Base-by-base conservation (phyloP, 176 grass and related monocot genomes). In the Alloteropsis semialata region DNA sequence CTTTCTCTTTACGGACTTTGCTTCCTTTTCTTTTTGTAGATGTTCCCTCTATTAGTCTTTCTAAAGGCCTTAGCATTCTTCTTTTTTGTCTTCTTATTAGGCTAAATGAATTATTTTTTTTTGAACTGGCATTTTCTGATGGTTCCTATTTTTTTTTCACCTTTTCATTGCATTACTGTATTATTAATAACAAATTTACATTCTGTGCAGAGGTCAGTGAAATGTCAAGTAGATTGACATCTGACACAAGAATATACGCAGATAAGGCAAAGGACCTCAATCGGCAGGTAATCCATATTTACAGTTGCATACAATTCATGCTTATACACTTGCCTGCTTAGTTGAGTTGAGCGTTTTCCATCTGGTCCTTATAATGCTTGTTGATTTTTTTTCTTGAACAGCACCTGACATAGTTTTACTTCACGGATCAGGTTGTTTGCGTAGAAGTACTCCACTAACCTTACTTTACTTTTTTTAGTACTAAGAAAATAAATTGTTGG, bases 241-340 rank as follows among this genome's bases (percentile, higher is more conserved):
- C 89, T 84, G 94, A 97, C 79, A 94, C 94, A 15, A 90, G 91
- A 84, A 80, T 97, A 37, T 97, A 97, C 38, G 94, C 94, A 67
- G 83, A 97, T 59, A 97, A 97, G 85, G 94, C 92, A n/a, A 97
- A 94, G 90, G 92, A 97, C 74, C 85, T 97, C 75, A 94, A 97
- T 87, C 82, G 94, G 32, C 94, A 97, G 94, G 94, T 97, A 80
- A 80, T 69, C 28, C 29, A 15, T 66, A 6, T 88, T 22, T 50
- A 78, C 25, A 43, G 50, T 86, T 22, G 30, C 50, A 66, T 27
- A 46, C 21, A 48, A 33, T 69, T 72, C 39, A 25, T 83, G 21
- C 49, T 72, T 33, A 54, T 55, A 62, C 33, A 53, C 69, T 77
- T 63, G 37, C 24, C 38, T 24, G 48, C 24, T 75, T 19, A 14